Base-by-base conservation (phyloP, 2,329 filamentous ascomycete genomes). In the Plectosphaerella cucumerina region DNA sequence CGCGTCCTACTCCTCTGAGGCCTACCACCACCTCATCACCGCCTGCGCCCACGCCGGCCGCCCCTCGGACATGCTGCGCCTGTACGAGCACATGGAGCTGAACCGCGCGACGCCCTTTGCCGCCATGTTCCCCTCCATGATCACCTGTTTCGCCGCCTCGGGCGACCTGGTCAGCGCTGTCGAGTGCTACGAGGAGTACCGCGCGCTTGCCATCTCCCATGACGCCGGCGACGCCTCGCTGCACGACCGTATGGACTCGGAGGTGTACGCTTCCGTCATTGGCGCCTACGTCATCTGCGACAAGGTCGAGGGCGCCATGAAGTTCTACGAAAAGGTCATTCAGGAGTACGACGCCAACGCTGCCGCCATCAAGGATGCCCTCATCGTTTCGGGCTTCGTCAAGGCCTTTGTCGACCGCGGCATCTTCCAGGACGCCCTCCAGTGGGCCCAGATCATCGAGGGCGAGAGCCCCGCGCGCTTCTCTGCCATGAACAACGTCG, bases 141-240 rank as follows among this genome's bases (percentile, higher is more conserved):
- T 99, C 66, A 85, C 88, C n/a, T 91, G 92, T 1, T 97, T 96
- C 64, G 90, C 90, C 54, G 81, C 82, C 41, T 81, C 81, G 11
- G 89, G 91, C 47, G 91, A 97, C 65, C 73, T 97, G 43, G 78
- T 85, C 60, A 95, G 89, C 59, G 94, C 92, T 18, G 89, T 97
- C 6, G 91, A 96, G 66, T 91, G 90, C 70, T 99, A 97, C 72
- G 93, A 95, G 57, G 90, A 96, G 70, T 97, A 97, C 77, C 90
- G 90, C 63, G 82, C 84, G 44, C 77, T 97, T 41, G 92, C 93
- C n/a, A 83, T 97, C 48, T 85, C 87, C 37, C 82, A 94, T 65
- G 89, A 97, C 66, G 82, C 80, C 37, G 91, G 91, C 51, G 76
- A 84, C 53, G 76, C 85, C 44, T 81, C 81, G 17, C 74, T 91